A percentile compares a stretch with the other conserved stretches of the same genome.
phyloP scores from a whole-genome alignment of 2,329 filamentous ascomycete species.

The Aspergillus ochraceus region DNA sequence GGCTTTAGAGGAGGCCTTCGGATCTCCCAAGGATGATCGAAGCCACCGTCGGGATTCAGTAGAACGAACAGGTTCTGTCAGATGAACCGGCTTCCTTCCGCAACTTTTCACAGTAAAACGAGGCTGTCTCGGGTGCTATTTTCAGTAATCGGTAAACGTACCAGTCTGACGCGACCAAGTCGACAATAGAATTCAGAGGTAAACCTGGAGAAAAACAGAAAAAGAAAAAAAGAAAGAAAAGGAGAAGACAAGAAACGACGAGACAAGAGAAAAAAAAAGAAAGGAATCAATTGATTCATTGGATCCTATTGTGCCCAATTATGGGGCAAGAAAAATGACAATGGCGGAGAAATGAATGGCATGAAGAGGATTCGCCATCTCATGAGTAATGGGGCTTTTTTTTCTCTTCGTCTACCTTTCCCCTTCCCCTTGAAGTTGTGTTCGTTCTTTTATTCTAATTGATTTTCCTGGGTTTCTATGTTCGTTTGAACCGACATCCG shows the following conservation, averaged over 20 bases:
- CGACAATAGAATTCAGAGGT: background rate
- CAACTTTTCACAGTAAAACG: background rate
- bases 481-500: background rate
- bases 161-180: background rate
- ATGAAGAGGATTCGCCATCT: background rate
- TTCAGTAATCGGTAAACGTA: background rate
- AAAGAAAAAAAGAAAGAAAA: background rate
- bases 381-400: background rate
- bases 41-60: background rate
- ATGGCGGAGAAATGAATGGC: background rate
- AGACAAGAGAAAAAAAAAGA: background rate
- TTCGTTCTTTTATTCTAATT: background rate
- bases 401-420: background rate
- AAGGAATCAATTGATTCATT: background rate
- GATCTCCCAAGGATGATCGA: background rate
- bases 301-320: background rate
- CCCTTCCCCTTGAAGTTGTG: background rate
- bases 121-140: background rate
- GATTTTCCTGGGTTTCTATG: background rate
- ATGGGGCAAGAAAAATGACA: background rate
- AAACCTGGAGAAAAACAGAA: background rate
- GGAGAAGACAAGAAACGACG: background rate
- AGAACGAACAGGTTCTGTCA: background rate
- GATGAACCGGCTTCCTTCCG: background rate
- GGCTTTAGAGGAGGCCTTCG: background rate